Conservation (phyloP, 768 basidiomycete genomes). For the Phanerochaete sordida region DNA sequence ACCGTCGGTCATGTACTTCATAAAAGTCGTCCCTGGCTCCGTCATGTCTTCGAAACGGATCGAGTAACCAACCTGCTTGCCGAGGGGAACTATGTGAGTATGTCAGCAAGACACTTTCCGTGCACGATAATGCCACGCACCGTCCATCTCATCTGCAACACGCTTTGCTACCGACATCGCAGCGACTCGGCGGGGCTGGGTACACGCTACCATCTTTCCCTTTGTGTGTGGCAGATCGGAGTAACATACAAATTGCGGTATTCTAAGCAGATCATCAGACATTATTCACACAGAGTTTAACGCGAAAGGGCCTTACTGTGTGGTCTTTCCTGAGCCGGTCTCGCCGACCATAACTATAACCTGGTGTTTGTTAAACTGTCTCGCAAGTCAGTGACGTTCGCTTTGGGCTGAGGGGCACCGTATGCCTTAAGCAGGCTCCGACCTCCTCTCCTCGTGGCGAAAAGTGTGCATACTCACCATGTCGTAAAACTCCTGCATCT, state of each 20-base stretch:
- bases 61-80: slow-evolving; percentile 94
- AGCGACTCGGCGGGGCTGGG: slow-evolving; percentile 93
- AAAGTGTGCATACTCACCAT: slow-evolving; percentile 58
- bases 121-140: slow-evolving; percentile 41
- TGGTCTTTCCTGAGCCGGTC: slow-evolving; percentile 95
- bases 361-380: slow-evolving; percentile 72
- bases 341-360: slow-evolving; percentile 91
- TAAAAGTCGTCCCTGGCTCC: slow-evolving; percentile 82
- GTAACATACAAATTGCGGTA: slow-evolving; percentile 94
- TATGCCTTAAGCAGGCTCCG: slow-evolving; percentile 25
- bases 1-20: slow-evolving; percentile 99
- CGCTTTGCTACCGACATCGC: slow-evolving; percentile 98
- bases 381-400: slow-evolving; percentile 24
- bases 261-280: slow-evolving; percentile 43
- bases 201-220: slow-evolving; percentile 92
- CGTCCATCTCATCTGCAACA: slow-evolving; percentile 99
- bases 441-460: slow-evolving; percentile 22
- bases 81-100: slow-evolving; percentile 69
- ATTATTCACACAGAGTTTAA: neutral
- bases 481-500: slow-evolving; percentile 91
- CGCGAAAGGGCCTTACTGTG: slow-evolving; percentile 57
- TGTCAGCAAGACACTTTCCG: neutral
- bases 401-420: slow-evolving; percentile 14
- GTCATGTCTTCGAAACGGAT: slow-evolving; percentile 99
- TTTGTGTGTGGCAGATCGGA: slow-evolving; percentile 89